Base-by-base conservation (phyloP, 2,329 filamentous ascomycete species). In the Colletotrichum scovillei region DNA sequence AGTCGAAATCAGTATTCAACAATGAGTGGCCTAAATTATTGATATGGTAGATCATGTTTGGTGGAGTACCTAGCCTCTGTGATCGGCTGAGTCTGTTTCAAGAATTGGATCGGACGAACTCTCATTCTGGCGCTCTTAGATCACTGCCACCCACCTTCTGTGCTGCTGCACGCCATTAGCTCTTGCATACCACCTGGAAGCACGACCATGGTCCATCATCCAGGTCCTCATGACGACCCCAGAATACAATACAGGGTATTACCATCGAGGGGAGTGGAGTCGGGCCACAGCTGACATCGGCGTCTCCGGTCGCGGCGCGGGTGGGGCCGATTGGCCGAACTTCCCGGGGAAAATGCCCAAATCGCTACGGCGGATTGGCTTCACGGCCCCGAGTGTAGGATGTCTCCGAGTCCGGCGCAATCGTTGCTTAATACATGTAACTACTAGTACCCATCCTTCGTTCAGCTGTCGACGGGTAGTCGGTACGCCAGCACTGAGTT, bases 391-490 rank as follows among this genome's bases (percentile, higher is more conserved):
- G 24, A 55, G 5, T 46, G 3, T 32, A 19, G 7, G 19, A 12
- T 1, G 1, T 5, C 16, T 2, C 2, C 12, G 19, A 86, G 19
- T n/a, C 42, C 42, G 19, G 4, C 19, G 19, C 1, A 1, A 49
- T 49, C 1, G 3, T 49, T 19, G 42, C 42, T 42, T 19, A 1
- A 19, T 12, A 35, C 3, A 35, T 5, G 32, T 35, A 12, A 5
- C 9, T 35, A 35, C 32, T 35, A 12, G 32, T 35, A 12, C 32
- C 32, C 32, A 35, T 35, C 11, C 1, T 35, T 35, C 12, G 1
- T 0, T 35, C 11, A 35, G 4, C 32, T 35, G 1, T 35, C 32
- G 32, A 35, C 32, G 1, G 11, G 32, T 35, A 1, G 1, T 42
- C 38, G 14, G 38, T 42, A 42, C 16, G 4, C 38, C 16, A 42